These are phyloP conservation scores for Suhomyces taliae DNA, from an alignment of 1,139 yeast species.

Conservation along the genomic window DNA sequence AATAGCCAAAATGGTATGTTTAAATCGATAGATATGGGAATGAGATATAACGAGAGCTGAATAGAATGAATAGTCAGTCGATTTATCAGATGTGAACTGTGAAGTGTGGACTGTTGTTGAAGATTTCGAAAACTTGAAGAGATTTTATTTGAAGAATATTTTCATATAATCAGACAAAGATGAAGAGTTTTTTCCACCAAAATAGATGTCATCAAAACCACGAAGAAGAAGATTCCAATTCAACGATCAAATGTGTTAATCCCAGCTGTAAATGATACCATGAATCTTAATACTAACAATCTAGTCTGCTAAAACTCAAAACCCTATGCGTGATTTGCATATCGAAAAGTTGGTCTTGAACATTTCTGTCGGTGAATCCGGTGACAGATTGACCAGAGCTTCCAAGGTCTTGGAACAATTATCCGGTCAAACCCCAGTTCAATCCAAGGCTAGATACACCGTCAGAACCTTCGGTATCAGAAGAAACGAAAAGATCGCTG, in stretches of 20 bases:
- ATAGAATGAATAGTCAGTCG: background rate
- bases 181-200: too few relatives aligned
- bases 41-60: background rate
- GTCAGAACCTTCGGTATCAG: conserved; percentile 99
- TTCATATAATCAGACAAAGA: too few relatives aligned
- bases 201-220: background rate
- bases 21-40: background rate
- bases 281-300: conserved; percentile 3
- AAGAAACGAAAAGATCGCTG: conserved; percentile 99
- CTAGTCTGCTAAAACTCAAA: conserved; percentile 42
- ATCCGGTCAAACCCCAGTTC: conserved; percentile 99
- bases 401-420: conserved; percentile 99
- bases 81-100: background rate
- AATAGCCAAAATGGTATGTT: conserved; percentile 22
- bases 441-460: conserved; percentile 99
- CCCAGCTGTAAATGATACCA: background rate
- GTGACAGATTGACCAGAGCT: conserved; percentile 99
- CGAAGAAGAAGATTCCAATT: background rate
- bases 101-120: background rate
- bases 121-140: too few relatives aligned
- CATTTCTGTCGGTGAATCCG: conserved; percentile 99
- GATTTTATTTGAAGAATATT: too few relatives aligned
- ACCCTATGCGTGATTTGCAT: conserved; percentile 96
- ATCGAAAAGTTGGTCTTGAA: conserved; percentile 99
- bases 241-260: too few relatives aligned